Evolutionary conservation across 768 basidiomycete species (phyloP).

Genomic region (Leccinum imitatum): DNA sequence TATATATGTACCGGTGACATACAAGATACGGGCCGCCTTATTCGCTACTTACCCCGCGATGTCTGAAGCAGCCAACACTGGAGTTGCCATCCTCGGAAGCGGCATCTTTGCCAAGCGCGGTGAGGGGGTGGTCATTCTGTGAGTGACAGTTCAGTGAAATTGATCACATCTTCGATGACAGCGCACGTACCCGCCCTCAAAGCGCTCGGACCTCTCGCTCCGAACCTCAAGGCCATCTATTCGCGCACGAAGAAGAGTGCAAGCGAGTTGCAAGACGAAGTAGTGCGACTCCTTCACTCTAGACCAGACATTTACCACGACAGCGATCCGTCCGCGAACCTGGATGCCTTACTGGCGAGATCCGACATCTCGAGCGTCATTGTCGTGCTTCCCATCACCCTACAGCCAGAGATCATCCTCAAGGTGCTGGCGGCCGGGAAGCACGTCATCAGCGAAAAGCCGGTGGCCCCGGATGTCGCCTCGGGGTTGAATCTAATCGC

Average conservation of each 20-base stretch:
- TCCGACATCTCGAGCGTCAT: constrained; percentile 72
- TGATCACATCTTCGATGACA: constrained; percentile 20
- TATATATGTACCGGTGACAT: background rate
- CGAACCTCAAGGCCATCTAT: constrained; percentile 67
- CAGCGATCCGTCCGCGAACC: constrained; percentile 40
- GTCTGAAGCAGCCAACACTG: constrained; percentile 39
- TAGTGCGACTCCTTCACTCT: constrained; percentile 38
- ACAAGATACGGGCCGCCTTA: background rate
- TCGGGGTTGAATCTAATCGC: constrained; percentile 63
- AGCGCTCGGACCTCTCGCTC: constrained; percentile 45
- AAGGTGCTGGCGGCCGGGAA: constrained; percentile 73
- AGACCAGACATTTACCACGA: constrained; percentile 59
- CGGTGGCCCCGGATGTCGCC: constrained; percentile 70
- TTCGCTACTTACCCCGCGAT: constrained; percentile 25
- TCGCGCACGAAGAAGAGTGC: constrained; percentile 71
- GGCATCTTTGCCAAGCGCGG: constrained; percentile 80
- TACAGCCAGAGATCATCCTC: constrained; percentile 67
- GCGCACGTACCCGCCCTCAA: constrained; percentile 81
- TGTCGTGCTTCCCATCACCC: constrained; percentile 73
- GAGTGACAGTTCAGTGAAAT: background rate
- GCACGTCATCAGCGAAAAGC: constrained; percentile 89
- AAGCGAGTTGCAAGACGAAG: constrained; percentile 48
- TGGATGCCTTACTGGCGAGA: constrained; percentile 67
- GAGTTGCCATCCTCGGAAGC: constrained; percentile 77
- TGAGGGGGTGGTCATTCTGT: constrained; percentile 30